Conservation (phyloP, 1,139 yeast genomes). For the Saccharomyces hybrid region DNA sequence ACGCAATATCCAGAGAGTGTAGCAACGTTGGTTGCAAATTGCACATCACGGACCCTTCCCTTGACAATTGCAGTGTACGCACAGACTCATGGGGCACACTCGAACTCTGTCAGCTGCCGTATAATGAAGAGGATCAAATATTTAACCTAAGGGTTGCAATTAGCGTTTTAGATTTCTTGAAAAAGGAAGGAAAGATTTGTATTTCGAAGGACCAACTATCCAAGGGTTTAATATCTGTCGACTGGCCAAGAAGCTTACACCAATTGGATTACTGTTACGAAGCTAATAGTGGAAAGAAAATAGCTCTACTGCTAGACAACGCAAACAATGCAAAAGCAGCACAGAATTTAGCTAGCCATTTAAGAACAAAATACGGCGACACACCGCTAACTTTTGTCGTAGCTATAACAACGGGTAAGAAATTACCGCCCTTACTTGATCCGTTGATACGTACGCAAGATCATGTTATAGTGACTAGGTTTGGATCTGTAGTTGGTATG, state of each 20-base stretch:
- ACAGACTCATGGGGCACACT: constrained; percentile 34
- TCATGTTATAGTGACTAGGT: constrained; percentile 51
- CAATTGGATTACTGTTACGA: constrained; percentile 27
- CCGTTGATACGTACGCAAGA: constrained; percentile 48
- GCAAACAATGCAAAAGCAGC: constrained; percentile 90
- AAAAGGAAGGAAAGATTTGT: constrained; percentile 13
- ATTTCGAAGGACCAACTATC: constrained; percentile 33
- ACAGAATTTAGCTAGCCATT: constrained; percentile 46
- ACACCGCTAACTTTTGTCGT: constrained; percentile 51
- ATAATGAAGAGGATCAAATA: constrained; percentile 55
- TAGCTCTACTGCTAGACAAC: constrained; percentile 63
- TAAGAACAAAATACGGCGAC: constrained; percentile 28
- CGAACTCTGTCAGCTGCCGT: constrained; percentile 34
- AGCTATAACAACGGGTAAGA: constrained; percentile 72
- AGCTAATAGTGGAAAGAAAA: constrained; percentile 8
- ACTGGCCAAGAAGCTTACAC: constrained; percentile 64
- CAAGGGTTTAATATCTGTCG: constrained; percentile 44
- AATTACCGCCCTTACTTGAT: constrained; percentile 43
- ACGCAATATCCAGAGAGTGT: neutral
- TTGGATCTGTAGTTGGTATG: constrained; percentile 74
- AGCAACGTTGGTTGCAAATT: constrained; percentile 19
- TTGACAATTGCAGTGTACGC: constrained; percentile 6
- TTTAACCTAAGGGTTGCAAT: constrained; percentile 66
- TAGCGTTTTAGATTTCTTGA: constrained; percentile 40
- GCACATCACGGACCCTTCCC: constrained; percentile 26